Percentiles rank a stretch among this genome's conserved stretches.
phyloP scores from a whole-genome alignment of 2,329 filamentous ascomycete genomes.

The Scytalidium lignicola region DNA sequence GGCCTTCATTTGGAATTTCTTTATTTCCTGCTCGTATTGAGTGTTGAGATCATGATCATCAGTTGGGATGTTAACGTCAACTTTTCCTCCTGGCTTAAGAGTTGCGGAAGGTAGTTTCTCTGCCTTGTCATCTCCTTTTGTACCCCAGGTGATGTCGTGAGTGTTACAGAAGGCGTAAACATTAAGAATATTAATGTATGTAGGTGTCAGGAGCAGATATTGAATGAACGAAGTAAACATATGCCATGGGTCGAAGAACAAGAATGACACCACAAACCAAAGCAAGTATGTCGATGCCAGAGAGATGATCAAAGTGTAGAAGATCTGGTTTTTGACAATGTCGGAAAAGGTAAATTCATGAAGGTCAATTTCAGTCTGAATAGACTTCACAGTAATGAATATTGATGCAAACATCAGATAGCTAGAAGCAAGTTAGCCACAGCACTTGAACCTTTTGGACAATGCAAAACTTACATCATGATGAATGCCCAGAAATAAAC shows the following conservation, averaged over 20 bases:
- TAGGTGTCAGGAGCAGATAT: conserved; percentile 91
- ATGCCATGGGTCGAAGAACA: conserved; percentile 99
- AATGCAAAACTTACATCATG: conserved; percentile 64
- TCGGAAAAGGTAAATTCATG: conserved; percentile 61
- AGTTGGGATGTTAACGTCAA: conserved; percentile 77
- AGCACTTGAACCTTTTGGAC: not conserved
- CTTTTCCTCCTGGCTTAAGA: conserved; percentile 91
- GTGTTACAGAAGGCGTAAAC: conserved; percentile 99
- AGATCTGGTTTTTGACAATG: conserved; percentile 81
- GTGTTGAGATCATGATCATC: conserved; percentile 94
- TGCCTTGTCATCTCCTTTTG: conserved; percentile 94
- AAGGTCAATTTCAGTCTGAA: conserved; percentile 63
- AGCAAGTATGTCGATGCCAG: conserved; percentile 88
- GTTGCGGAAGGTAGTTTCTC: conserved; percentile 85
- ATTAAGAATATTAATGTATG: conserved; percentile 97
- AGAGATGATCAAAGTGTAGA: conserved; percentile 91
- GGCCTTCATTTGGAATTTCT: conserved; percentile 68
- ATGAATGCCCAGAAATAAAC: conserved; percentile 97
- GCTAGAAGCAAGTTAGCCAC: conserved; percentile 32
- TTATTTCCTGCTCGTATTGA: conserved; percentile 83
- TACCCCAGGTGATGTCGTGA: conserved; percentile 96
- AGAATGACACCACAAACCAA: conserved; percentile 83
- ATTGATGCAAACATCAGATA: conserved; percentile 94
- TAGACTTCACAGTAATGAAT: conserved; percentile 86
- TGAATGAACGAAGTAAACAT: conserved; percentile 96